These are phyloP conservation scores for Ogataea salicorniae DNA, from an alignment of 805 yeast species.

Conservation along the genomic window DNA sequence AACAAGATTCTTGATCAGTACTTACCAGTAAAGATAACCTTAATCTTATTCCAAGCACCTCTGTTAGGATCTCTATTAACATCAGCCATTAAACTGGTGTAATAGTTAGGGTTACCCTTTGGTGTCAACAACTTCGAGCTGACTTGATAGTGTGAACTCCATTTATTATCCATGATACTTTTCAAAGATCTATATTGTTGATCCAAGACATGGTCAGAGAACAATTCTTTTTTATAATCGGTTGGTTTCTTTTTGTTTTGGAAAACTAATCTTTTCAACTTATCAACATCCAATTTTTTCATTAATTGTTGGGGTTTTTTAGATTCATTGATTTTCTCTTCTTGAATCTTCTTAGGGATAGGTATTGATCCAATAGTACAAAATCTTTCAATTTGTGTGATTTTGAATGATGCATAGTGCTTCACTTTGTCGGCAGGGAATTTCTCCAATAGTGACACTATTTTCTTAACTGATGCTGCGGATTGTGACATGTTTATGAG, in stretches of 20 bases:
- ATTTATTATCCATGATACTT: slow-evolving; percentile 54
- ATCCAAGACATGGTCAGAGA: slow-evolving; percentile 41
- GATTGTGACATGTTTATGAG: slow-evolving; percentile 4
- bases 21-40: slow-evolving; percentile 73
- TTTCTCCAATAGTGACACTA: slow-evolving; percentile 52
- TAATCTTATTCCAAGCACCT: slow-evolving; percentile 56
- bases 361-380: slow-evolving; percentile 46
- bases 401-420: slow-evolving; percentile 67
- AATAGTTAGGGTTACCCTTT: slow-evolving; percentile 81
- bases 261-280: slow-evolving; percentile 36
- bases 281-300: slow-evolving; percentile 29
- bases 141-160: slow-evolving; percentile 56
- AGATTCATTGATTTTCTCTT: slow-evolving; percentile 26
- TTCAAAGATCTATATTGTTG: slow-evolving; percentile 57
- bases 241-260: slow-evolving; percentile 31
- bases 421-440: slow-evolving; percentile 66
- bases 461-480: slow-evolving; percentile 38
- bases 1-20: slow-evolving; percentile 24
- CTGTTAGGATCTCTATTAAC: slow-evolving; percentile 59
- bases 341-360: slow-evolving; percentile 33
- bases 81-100: slow-evolving; percentile 64
- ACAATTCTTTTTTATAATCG: slow-evolving; percentile 43
- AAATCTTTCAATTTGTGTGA: slow-evolving; percentile 55
- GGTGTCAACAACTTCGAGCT: slow-evolving; percentile 68
- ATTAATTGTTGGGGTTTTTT: slow-evolving; percentile 34